Evolutionary conservation across 2,329 filamentous ascomycete species (phyloP).

Genomic region (Fusarium odoratissimum): DNA sequence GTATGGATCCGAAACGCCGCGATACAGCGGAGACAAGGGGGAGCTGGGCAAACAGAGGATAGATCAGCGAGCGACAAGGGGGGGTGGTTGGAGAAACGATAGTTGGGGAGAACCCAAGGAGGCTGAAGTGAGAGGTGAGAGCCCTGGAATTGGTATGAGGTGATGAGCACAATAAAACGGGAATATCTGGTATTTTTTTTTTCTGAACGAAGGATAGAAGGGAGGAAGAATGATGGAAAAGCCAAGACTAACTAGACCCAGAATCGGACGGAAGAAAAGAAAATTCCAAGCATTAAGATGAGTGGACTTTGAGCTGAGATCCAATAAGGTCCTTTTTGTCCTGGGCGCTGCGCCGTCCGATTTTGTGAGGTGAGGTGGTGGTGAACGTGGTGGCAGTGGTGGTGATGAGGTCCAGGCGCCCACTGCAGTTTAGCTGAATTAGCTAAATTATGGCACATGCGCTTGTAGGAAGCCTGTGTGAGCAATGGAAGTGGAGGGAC

Average conservation of each 20-base stretch:
- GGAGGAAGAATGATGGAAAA: slow-evolving; percentile 12
- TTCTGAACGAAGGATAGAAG: slow-evolving; percentile 15
- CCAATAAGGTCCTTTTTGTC: slow-evolving; percentile 20
- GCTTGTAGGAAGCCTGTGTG: neutral
- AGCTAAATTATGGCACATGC: slow-evolving; percentile 18
- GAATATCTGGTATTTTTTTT: neutral
- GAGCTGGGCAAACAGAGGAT: slow-evolving; percentile 17
- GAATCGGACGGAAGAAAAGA: slow-evolving; percentile 9
- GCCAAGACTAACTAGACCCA: slow-evolving; percentile 32
- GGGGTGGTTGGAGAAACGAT: slow-evolving; percentile 32
- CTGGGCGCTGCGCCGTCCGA: slow-evolving; percentile 34
- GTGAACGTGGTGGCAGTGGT: slow-evolving; percentile 18
- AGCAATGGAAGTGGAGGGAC: neutral
- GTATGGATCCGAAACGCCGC: slow-evolving; percentile 39
- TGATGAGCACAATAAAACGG: slow-evolving; percentile 9
- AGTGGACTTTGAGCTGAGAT: slow-evolving; percentile 29
- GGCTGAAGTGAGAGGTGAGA: slow-evolving; percentile 18
- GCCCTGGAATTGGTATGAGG: slow-evolving; percentile 21
- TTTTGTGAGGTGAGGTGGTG: slow-evolving; percentile 23
- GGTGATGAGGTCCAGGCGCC: slow-evolving; percentile 23
- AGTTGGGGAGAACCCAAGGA: slow-evolving; percentile 12
- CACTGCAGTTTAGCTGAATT: slow-evolving; percentile 26
- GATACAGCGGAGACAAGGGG: slow-evolving; percentile 32
- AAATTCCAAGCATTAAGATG: slow-evolving; percentile 34
- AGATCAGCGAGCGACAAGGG: slow-evolving; percentile 42